phyloP scores from a whole-genome alignment of 192 early-diverging fungal species.

The Geranomyces variabilis region DNA sequence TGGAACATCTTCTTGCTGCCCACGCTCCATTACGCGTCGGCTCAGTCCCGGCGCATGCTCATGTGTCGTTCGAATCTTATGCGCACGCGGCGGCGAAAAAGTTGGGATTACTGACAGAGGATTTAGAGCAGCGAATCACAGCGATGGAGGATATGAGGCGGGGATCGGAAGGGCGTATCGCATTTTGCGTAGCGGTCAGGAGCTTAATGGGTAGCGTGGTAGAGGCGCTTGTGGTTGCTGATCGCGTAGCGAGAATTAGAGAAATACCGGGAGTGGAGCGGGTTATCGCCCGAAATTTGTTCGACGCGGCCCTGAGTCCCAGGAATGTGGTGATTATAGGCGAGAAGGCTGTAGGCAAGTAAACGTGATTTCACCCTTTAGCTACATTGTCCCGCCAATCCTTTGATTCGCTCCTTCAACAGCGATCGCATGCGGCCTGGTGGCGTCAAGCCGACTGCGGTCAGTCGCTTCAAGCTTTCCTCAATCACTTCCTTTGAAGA shows the following conservation, averaged over 20 bases:
- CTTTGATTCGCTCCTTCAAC: too few relatives aligned
- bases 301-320: slow-evolving; percentile 10
- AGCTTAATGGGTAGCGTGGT: slow-evolving; percentile 2
- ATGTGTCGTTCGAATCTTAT: background rate
- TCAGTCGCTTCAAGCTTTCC: too few relatives aligned
- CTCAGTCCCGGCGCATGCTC: background rate
- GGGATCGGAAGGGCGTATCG: slow-evolving; percentile 4
- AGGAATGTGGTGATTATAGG: slow-evolving; percentile 20
- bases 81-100: background rate
- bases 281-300: background rate
- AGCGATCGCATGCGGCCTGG: too few relatives aligned
- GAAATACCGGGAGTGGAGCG: slow-evolving; percentile 16
- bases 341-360: background rate
- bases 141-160: background rate
- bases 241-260: background rate
- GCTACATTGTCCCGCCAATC: too few relatives aligned
- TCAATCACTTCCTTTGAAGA: too few relatives aligned
- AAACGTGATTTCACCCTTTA: background rate
- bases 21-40: slow-evolving; percentile 5
- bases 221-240: slow-evolving; percentile 19
- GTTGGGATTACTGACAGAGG: background rate
- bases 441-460: too few relatives aligned
- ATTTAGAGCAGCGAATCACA: background rate
- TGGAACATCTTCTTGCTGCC: slow-evolving; percentile 7
- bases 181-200: slow-evolving; percentile 14